Percentiles rank a stretch among this genome's conserved stretches.
These are phyloP conservation scores for Fusarium sp. DNA, from an alignment of 2,329 filamentous ascomycete genomes.

Conservation along the genomic window DNA sequence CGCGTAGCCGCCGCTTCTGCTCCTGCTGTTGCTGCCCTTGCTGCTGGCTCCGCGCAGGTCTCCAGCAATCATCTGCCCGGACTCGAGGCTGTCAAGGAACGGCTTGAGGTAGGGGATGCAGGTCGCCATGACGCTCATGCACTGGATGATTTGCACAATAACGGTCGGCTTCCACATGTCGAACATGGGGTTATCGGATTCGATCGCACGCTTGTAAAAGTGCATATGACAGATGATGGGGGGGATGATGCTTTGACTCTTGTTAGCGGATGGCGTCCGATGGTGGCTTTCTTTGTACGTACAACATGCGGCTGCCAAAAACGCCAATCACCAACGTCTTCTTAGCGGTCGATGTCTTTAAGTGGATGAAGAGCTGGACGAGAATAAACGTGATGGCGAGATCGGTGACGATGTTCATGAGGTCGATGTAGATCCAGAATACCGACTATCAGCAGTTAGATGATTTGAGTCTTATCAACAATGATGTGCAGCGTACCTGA, in stretches of 20 bases:
- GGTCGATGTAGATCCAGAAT: conserved; percentile 33
- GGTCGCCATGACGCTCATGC: conserved; percentile 39
- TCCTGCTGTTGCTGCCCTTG: conserved; percentile 33
- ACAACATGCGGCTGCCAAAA: conserved; percentile 31
- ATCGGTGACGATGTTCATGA: conserved; percentile 29
- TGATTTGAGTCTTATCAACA: neutral
- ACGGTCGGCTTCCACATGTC: conserved; percentile 38
- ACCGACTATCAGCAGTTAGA: conserved; percentile 9
- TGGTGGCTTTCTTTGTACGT: neutral
- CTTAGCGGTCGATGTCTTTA: conserved; percentile 23
- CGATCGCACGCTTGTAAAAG: conserved; percentile 28
- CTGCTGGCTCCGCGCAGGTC: conserved; percentile 28
- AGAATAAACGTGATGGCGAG: conserved; percentile 22
- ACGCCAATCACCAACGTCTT: conserved; percentile 30
- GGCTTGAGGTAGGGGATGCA: conserved; percentile 45
- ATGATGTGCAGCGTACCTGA: conserved; percentile 12
- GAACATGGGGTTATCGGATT: conserved; percentile 33
- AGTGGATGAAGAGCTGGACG: conserved; percentile 16
- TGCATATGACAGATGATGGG: conserved; percentile 40
- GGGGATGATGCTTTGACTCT: conserved; percentile 34
- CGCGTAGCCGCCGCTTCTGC: conserved; percentile 16
- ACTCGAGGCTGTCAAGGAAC: conserved; percentile 42
- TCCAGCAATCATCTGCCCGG: conserved; percentile 40
- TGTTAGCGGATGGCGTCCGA: neutral
- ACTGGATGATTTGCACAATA: conserved; percentile 39